Evolutionary conservation across 805 yeast species (phyloP).

Genomic region (Starmerella apis): DNA sequence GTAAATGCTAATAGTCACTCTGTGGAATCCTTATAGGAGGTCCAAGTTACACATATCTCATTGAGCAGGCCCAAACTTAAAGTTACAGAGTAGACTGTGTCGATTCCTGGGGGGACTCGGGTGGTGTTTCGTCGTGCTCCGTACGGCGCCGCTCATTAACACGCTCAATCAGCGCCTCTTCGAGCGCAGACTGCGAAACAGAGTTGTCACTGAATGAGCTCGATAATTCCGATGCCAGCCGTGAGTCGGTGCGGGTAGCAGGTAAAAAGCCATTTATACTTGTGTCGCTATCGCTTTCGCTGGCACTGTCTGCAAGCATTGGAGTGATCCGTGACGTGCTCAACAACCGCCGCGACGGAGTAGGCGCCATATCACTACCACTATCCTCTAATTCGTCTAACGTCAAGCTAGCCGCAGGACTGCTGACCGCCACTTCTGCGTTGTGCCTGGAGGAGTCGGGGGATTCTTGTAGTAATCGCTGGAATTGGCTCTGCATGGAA

Average conservation of each 20-base stretch:
- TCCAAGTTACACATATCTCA: no score
- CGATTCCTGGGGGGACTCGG: background rate
- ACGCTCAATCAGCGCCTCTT: constrained; percentile 29
- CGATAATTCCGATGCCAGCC: background rate
- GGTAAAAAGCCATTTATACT: constrained; percentile 18
- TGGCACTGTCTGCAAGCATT: background rate
- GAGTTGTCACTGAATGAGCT: constrained; percentile 24
- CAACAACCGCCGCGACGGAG: constrained; percentile 18
- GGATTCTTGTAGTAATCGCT: background rate
- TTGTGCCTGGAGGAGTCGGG: background rate
- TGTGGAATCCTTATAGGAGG: no score
- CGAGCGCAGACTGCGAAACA: constrained; percentile 31
- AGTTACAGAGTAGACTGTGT: background rate
- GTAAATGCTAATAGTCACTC: no score
- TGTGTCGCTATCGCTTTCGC: constrained; percentile 14
- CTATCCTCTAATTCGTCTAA: background rate
- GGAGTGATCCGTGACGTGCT: constrained; percentile 13
- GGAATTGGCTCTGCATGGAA: background rate
- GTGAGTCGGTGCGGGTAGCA: background rate
- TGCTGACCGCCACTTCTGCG: background rate
- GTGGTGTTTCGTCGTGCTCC: background rate
- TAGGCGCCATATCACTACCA: background rate
- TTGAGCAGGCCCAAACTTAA: no score
- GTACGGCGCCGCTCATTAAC: constrained; percentile 2
- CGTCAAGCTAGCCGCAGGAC: background rate